Base-by-base conservation (phyloP, 1,284 basidiomycete species). In the Abortiporus biennis region DNA sequence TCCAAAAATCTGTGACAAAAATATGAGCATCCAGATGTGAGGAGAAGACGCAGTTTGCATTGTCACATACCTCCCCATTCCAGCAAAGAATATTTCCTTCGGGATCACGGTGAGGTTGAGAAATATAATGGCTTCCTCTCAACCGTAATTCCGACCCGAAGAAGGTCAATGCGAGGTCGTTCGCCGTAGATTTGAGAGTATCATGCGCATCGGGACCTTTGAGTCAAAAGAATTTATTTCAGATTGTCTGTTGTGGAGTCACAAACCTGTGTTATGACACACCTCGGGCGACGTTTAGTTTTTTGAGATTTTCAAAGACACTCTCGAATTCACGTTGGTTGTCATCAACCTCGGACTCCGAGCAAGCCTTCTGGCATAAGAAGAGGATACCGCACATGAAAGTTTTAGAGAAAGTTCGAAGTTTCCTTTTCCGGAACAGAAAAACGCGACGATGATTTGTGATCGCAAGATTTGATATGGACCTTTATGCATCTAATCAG, bases 121-220 rank as follows among this genome's bases (percentile, higher is more conserved):
- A 56, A 2, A 90, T 66, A 1, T 73, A 67, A 6, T 52, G 46
- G 6, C 71, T 59, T 0, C 92, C 92, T 49, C 92, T 69, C 31
- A 96, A 65, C 42, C 80, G 78, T 33, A 96, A 71, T 48, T 94
- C 90, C 1, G 90, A 89, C 1, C 81, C 81, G 54, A 76, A 83
- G 46, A 92, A 80, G 5, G 71, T 65, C 20, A 78, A 47, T n/a
- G 54, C 42, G 15, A 69, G 20, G 13, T 42, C 31, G 17, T 40
- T 37, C 3, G 54, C 24, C 4, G 36, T 38, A 19, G 42, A 17
- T 6, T 34, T 24, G 22, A 59, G 37, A 2, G 48, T 56, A 27
- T 64, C 59, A 53, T 77, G 77, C 9, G 71, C 71, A 58, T 85
- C 83, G 12, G 83, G 83, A 17, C 83, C n/a, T n/a, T n/a, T n/a